These are phyloP conservation scores for Ascoidea tarda DNA, from an alignment of 805 yeast species.

Conservation along the genomic window DNA sequence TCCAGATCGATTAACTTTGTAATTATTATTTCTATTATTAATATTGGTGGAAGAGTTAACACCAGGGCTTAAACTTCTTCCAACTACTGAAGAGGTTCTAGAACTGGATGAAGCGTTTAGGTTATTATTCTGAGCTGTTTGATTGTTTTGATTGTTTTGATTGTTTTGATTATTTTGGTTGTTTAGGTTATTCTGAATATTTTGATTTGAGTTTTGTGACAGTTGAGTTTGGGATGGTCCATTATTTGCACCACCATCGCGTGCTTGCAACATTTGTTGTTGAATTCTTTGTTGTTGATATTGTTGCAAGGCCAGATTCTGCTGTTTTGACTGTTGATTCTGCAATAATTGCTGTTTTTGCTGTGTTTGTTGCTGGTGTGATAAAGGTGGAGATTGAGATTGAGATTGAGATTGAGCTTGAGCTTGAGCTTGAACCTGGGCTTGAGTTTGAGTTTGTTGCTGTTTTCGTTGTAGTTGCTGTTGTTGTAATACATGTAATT, in stretches of 20 bases:
- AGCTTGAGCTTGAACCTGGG: neutral
- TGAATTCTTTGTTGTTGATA: neutral
- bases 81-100: too few species aligned
- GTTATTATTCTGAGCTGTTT: neutral
- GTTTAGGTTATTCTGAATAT: neutral
- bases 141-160: neutral
- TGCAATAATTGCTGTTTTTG: neutral
- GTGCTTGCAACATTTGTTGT: neutral
- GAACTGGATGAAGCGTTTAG: neutral
- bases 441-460: neutral
- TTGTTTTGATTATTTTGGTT: neutral
- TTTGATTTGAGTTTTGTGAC: neutral
- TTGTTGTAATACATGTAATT: neutral
- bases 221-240: neutral
- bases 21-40: too few species aligned
- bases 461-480: neutral
- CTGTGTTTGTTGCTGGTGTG: neutral
- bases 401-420: slow-evolving; percentile 1
- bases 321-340: neutral
- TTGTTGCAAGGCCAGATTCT: neutral
- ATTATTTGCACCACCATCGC: neutral
- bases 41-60: too few species aligned
- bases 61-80: too few species aligned
- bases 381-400: neutral
- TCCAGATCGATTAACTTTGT: neutral